Conservation (phyloP, 148 eudicot genomes). For the Gaultheria prostrata region DNA sequence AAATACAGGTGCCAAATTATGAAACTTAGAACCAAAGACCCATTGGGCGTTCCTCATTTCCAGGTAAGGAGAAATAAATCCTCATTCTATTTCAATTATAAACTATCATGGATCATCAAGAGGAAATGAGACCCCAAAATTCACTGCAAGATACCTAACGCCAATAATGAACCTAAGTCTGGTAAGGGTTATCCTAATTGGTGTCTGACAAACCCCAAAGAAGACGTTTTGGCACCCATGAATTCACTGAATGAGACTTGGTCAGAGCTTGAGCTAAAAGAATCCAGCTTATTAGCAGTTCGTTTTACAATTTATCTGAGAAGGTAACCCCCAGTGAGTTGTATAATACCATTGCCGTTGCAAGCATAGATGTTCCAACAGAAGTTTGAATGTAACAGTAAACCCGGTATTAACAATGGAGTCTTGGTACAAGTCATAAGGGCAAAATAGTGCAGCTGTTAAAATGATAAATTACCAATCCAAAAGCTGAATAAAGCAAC, state of each 20-base stretch:
- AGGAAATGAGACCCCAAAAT: too few relatives aligned
- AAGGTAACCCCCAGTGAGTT: too few relatives aligned
- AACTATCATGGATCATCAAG: not conserved
- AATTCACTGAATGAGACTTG: too few relatives aligned
- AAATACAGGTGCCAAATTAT: not conserved
- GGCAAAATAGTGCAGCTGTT: constrained; percentile 11
- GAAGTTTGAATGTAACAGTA: not conserved
- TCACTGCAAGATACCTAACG: too few relatives aligned
- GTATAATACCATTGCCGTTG: not conserved
- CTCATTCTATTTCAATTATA: not conserved
- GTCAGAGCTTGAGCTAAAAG: too few relatives aligned
- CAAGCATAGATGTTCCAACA: not conserved
- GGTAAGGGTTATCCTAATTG: too few relatives aligned
- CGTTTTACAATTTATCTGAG: too few relatives aligned
- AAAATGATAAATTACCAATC: constrained; percentile 25
- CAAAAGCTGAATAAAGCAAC: constrained; percentile 25
- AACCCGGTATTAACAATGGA: constrained; percentile 18
- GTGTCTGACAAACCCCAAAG: too few relatives aligned
- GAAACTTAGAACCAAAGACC: not conserved
- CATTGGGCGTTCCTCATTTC: not conserved
- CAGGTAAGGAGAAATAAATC: not conserved
- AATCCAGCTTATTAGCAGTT: too few relatives aligned
- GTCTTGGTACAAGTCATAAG: constrained; percentile 21
- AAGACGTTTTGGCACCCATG: too few relatives aligned
- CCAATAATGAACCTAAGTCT: too few relatives aligned